Evolutionary conservation across 169 alveolate genomes (phyloP), one percentile per base, ranked within the genome.

Genomic region (Plasmodium berghei): DNA sequence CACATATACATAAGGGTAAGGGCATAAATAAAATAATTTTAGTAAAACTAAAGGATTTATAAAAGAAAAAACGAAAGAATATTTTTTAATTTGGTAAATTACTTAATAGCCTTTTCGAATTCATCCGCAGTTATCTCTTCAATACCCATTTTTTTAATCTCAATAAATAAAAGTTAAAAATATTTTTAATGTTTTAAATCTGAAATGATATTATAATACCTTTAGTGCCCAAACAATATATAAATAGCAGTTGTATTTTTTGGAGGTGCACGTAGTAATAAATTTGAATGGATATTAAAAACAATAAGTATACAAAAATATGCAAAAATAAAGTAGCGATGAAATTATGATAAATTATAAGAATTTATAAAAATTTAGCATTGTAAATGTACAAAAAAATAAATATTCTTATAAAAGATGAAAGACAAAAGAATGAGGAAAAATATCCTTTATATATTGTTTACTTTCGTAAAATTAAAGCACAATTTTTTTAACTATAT

Each of bases 101-200:
- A 86, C 91, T 72, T 86, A 46, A 87, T 66, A 18, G 91, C 91
- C 48, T 71, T 61, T 59, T 86, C 91, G 40, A 86, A 14, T 24
- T 86, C 72, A 54, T 86, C 87, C 28, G 69, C 49, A 46, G 91
- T 70, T 70, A 86, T 86, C 58, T 86, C 87, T 69, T 71, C 75
- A 59, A 61, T 74, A 71, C 74, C 54, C 91, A 86, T 86, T 86
- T 70, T 70, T 86, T 59, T 58, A 73, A 52, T 9, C 42, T 34
- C 42, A 34, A 34, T 34, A 34, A 34, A 34, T 34, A 34, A 34
- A 66, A 66, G 16, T 66, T 40, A 66, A 66, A 24, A 49, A 26
- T 10, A 66, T 66, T 49, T 34, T 34, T 34, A 34, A 34, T 4
- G 5, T 34, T 34, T 3, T 34, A 34, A 34, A 34, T 34, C 42